phyloP scores from a whole-genome alignment of 495 filamentous ascomycete species.

The Tuber umbilicatum region DNA sequence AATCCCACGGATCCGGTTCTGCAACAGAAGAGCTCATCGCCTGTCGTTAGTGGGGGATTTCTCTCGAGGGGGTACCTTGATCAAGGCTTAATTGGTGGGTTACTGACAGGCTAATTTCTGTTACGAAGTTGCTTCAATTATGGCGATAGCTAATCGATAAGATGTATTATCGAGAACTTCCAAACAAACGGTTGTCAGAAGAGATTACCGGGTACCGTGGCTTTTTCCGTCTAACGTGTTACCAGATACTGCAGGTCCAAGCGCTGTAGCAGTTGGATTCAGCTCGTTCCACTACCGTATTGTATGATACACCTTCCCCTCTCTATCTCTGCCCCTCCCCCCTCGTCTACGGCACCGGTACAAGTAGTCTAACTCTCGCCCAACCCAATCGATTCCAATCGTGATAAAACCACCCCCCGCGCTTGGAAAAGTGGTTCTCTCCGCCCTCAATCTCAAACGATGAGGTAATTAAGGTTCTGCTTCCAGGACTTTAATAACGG shows the following conservation, averaged over 20 bases:
- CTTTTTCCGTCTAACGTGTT: neutral
- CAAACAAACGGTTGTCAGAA: neutral
- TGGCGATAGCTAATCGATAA: neutral
- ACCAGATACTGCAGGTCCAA: neutral
- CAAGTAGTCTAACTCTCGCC: neutral
- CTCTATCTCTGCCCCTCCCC: neutral
- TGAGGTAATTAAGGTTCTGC: neutral
- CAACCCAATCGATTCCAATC: neutral
- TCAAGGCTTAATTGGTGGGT: neutral
- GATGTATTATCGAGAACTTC: neutral
- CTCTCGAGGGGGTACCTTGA: neutral
- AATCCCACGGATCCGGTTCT: neutral
- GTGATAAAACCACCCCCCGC: neutral
- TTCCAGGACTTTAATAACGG: neutral
- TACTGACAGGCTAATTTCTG: conserved; percentile 1
- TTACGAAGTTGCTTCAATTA: neutral
- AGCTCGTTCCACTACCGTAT: neutral
- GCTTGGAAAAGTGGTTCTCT: neutral
- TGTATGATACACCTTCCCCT: neutral
- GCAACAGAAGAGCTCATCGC: neutral
- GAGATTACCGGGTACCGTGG: neutral
- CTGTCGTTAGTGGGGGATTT: neutral
- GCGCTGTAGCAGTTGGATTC: neutral
- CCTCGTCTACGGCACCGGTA: neutral
- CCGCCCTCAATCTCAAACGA: neutral